Evolutionary conservation across 768 basidiomycete genomes (phyloP).

Genomic region (Mycena galericulata): DNA sequence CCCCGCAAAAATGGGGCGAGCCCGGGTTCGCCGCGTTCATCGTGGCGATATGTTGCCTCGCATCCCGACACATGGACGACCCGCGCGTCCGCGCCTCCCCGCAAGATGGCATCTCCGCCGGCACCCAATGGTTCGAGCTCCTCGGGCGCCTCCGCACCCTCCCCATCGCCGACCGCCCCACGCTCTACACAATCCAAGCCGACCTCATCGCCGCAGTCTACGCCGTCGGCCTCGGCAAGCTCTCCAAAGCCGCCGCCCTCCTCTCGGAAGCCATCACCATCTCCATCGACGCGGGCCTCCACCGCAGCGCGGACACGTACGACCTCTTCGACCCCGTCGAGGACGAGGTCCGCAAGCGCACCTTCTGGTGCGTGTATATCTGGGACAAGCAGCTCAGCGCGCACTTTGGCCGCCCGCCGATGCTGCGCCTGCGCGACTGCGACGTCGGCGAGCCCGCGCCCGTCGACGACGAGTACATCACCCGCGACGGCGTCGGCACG

Average conservation of each 20-base stretch:
- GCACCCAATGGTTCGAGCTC: slow-evolving; percentile 92
- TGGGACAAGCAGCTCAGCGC: slow-evolving; percentile 96
- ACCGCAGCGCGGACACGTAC: slow-evolving; percentile 77
- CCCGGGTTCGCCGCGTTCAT: slow-evolving; percentile 95
- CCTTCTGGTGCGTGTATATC: slow-evolving; percentile 96
- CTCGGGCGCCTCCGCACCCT: slow-evolving; percentile 89
- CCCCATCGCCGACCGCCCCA: slow-evolving; percentile 89
- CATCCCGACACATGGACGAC: slow-evolving; percentile 94
- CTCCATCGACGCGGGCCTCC: slow-evolving; percentile 42
- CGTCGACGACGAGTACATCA: slow-evolving; percentile 92
- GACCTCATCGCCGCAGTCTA: slow-evolving; percentile 94
- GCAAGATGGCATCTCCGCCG: slow-evolving; percentile 86
- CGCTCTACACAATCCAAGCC: slow-evolving; percentile 92
- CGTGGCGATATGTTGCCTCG: slow-evolving; percentile 91
- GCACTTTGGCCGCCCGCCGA: slow-evolving; percentile 90
- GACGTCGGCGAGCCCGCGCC: slow-evolving; percentile 90
- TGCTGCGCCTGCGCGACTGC: slow-evolving; percentile 89
- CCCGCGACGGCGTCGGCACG: slow-evolving; percentile 72
- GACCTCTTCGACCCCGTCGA: slow-evolving; percentile 61
- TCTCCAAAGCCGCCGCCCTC: slow-evolving; percentile 88
- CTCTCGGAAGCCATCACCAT: slow-evolving; percentile 90
- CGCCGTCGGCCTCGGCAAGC: slow-evolving; percentile 89
- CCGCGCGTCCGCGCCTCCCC: slow-evolving; percentile 88
- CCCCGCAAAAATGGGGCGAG: slow-evolving; percentile 95
- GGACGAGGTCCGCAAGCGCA: slow-evolving; percentile 92